phyloP scores from a whole-genome alignment of 441 rosid species.

The Erodium chrysanthum region DNA sequence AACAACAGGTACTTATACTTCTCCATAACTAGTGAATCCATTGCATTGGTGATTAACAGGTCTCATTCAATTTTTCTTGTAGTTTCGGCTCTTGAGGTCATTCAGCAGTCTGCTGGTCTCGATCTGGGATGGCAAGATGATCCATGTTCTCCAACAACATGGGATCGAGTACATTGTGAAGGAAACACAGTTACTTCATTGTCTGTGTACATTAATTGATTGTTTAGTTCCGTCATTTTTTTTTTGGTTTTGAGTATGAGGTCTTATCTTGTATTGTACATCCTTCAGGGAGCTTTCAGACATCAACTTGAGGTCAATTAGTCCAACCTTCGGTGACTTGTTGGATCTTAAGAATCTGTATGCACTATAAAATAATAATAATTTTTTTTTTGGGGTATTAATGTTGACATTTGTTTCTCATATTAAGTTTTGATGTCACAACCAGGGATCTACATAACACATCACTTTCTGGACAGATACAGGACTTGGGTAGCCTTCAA shows the following conservation, averaged over 20 bases:
- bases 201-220: constrained; percentile 26
- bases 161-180: constrained; percentile 68
- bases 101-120: constrained; percentile 58
- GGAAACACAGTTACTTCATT: constrained; percentile 68
- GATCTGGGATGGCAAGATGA: constrained; percentile 88
- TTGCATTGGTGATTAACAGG: neutral
- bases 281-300: constrained; percentile 53
- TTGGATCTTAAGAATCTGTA: constrained; percentile 75
- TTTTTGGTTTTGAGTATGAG: neutral
- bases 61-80: constrained; percentile 16
- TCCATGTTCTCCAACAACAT: constrained; percentile 69
- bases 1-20: constrained; percentile 52
- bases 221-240: neutral
- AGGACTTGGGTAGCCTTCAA: constrained; percentile 66
- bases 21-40: constrained; percentile 4
- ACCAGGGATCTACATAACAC: constrained; percentile 82
- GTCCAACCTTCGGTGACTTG: constrained; percentile 87
- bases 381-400: neutral
- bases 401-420: neutral
- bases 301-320: constrained; percentile 64
- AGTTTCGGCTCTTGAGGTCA: constrained; percentile 89
- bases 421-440: constrained; percentile 13
- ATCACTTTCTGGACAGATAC: constrained; percentile 67
- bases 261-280: neutral
- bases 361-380: constrained; percentile 11